phyloP scores from a whole-genome alignment of 2,329 filamentous ascomycete genomes.

The Lasiodiplodia theobromae region DNA sequence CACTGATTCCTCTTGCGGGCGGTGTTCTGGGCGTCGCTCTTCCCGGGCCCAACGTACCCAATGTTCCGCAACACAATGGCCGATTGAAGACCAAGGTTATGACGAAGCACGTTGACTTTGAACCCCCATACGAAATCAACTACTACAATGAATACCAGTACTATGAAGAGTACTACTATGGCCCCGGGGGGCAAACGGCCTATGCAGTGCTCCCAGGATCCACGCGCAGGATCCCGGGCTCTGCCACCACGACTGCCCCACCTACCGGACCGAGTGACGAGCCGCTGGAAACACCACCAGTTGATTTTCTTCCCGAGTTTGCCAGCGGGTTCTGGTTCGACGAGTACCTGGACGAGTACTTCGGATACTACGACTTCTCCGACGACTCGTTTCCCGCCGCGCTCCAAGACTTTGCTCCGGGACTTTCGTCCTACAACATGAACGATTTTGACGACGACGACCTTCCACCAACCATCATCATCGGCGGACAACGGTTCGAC shows the following conservation, averaged over 20 bases:
- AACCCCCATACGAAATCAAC: too few species aligned
- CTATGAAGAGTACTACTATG: too few species aligned
- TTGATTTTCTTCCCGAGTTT: neutral
- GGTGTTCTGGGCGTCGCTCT: neutral
- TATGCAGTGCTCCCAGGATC: too few species aligned
- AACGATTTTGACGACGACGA: neutral
- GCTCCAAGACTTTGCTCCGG: neutral
- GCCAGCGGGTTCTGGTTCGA: neutral
- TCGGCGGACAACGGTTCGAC: neutral
- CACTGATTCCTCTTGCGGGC: neutral
- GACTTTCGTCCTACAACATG: neutral
- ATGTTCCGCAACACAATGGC: neutral
- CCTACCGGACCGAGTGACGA: neutral
- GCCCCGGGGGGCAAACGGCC: too few species aligned
- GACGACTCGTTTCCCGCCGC: neutral
- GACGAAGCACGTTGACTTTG: too few species aligned
- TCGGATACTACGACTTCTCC: slow-evolving; percentile 1
- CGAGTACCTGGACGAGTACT: neutral
- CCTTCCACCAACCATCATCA: neutral
- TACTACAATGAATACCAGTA: too few species aligned
- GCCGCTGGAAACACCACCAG: neutral
- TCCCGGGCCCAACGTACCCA: neutral
- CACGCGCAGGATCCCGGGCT: neutral
- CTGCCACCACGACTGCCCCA: neutral
- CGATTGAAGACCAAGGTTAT: too few species aligned